Evolutionary conservation across 2,329 filamentous ascomycete species (phyloP).

Genomic region (Apiospora malaysiana): DNA sequence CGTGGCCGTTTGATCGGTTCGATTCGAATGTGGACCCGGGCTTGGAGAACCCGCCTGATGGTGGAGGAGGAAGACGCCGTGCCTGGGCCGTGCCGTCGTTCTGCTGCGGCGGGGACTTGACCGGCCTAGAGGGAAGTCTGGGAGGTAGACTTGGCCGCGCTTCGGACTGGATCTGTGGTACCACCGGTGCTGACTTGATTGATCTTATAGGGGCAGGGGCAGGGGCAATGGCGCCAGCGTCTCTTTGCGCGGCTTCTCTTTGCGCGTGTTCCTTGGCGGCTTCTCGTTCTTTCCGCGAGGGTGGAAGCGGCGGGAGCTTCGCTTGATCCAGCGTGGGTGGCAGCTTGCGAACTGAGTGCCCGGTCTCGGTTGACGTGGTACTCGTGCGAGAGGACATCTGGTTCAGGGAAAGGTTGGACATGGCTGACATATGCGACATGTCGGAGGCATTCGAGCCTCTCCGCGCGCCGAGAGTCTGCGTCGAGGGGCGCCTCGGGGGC

Average conservation of each 20-base stretch:
- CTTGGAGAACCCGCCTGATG: conserved; percentile 32
- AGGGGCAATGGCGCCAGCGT: conserved; percentile 38
- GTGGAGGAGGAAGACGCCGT: conserved; percentile 47
- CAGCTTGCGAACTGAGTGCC: conserved; percentile 47
- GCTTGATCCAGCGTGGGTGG: conserved; percentile 62
- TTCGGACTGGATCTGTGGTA: conserved; percentile 39
- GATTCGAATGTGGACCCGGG: conserved; percentile 25
- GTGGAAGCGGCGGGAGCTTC: conserved; percentile 64
- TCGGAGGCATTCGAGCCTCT: conserved; percentile 65
- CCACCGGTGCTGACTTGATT: conserved; percentile 45
- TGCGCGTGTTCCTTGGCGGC: conserved; percentile 45
- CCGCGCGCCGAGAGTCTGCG: conserved; percentile 50
- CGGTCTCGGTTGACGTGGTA: conserved; percentile 49
- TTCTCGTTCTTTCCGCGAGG: conserved; percentile 60
- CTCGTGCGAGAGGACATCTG: conserved; percentile 55
- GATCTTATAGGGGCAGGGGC: conserved; percentile 37
- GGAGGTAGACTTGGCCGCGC: conserved; percentile 53
- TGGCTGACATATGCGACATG: conserved; percentile 57
- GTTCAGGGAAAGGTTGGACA: conserved; percentile 59
- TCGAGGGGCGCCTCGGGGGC: conserved; percentile 56
- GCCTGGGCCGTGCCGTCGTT: conserved; percentile 37
- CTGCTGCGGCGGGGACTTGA: conserved; percentile 38
- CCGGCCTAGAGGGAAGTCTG: conserved; percentile 56
- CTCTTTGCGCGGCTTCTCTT: conserved; percentile 40
- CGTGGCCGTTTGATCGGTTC: conserved; percentile 26